Conservation (phyloP, 192 early-diverging fungal species). For the Rhizophlyctis rosea region DNA sequence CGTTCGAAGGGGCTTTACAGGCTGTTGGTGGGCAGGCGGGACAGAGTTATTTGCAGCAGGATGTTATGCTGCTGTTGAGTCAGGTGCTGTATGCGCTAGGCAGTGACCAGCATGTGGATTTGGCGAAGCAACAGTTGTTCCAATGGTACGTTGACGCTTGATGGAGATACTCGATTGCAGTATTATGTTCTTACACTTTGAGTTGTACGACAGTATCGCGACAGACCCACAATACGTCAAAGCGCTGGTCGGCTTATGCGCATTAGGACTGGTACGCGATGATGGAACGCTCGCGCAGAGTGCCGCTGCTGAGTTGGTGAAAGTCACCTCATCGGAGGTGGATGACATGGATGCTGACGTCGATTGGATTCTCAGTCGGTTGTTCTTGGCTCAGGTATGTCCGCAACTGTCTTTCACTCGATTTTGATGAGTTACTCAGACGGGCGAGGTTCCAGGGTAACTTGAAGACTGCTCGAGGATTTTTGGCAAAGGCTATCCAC, state of each 20-base stretch:
- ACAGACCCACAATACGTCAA: constrained; percentile 54
- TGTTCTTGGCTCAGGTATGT: constrained; percentile 35
- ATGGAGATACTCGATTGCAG: too few species aligned
- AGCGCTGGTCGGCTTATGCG: constrained; percentile 66
- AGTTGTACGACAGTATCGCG: constrained; percentile 41
- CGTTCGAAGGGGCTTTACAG: constrained; percentile 67
- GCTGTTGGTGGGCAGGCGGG: constrained; percentile 22
- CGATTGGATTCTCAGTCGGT: constrained; percentile 25
- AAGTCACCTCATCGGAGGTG: constrained; percentile 33
- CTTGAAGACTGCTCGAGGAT: constrained; percentile 30
- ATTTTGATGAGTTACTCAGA: neutral
- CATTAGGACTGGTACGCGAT: constrained; percentile 62
- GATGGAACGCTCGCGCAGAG: constrained; percentile 61
- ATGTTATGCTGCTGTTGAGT: constrained; percentile 70
- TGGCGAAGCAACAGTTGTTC: constrained; percentile 80
- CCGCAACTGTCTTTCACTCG: neutral
- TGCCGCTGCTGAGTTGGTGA: constrained; percentile 63
- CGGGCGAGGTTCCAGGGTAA: too few species aligned
- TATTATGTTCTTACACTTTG: neutral
- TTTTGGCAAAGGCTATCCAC: constrained; percentile 36
- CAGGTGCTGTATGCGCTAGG: constrained; percentile 91
- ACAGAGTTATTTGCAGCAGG: constrained; percentile 51
- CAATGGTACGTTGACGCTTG: constrained; percentile 50
- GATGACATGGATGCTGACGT: constrained; percentile 16
- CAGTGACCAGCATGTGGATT: constrained; percentile 64